A percentile compares a stretch with the other conserved stretches of the same genome.
phyloP scores from a whole-genome alignment of 805 yeast genomes.

The Wickerhamomyces strasburgensis region DNA sequence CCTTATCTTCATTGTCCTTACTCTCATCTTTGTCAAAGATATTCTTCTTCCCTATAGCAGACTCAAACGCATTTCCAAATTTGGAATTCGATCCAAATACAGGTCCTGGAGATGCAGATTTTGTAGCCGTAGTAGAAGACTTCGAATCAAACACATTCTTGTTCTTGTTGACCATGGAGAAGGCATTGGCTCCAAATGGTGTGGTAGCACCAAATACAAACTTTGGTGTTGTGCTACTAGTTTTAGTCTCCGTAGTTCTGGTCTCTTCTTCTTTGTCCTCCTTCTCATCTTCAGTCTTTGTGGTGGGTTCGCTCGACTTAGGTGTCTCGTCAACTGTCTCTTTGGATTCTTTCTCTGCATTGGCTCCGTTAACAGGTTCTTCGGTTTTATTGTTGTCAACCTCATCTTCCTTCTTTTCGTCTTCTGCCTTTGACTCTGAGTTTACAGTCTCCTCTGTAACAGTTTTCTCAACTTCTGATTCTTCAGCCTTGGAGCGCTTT shows the following conservation, averaged over 20 bases:
- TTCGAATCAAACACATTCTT: conserved; percentile 36
- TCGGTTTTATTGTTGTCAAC: conserved; percentile 7
- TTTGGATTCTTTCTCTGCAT: too few relatives aligned
- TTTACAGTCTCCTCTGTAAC: conserved; percentile 14
- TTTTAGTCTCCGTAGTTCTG: conserved; percentile 4
- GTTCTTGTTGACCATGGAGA: conserved; percentile 27
- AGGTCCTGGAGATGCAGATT: conserved; percentile 10
- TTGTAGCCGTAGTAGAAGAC: conserved; percentile 17
- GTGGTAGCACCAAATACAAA: conserved; percentile 55
- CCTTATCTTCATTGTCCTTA: conserved; percentile 19
- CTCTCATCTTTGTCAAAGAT: conserved; percentile 42
- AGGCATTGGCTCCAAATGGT: conserved; percentile 40
- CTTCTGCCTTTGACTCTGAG: conserved; percentile 6
- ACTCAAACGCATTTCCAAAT: conserved; percentile 52
- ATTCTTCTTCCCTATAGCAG: conserved; percentile 47
- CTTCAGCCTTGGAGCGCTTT: conserved; percentile 17
- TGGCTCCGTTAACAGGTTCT: too few relatives aligned
- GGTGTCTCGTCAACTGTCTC: conserved; percentile 2
- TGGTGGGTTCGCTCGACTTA: conserved; percentile 13
- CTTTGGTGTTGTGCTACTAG: conserved; percentile 28
- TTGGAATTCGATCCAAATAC: conserved; percentile 43
- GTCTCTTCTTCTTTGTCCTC: conserved; percentile 3
- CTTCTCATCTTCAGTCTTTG: neutral
- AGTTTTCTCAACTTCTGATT: conserved; percentile 12
- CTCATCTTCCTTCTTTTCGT: conserved; percentile 4